phyloP scores from a whole-genome alignment of 768 basidiomycete genomes.

The Mycena maculata region DNA sequence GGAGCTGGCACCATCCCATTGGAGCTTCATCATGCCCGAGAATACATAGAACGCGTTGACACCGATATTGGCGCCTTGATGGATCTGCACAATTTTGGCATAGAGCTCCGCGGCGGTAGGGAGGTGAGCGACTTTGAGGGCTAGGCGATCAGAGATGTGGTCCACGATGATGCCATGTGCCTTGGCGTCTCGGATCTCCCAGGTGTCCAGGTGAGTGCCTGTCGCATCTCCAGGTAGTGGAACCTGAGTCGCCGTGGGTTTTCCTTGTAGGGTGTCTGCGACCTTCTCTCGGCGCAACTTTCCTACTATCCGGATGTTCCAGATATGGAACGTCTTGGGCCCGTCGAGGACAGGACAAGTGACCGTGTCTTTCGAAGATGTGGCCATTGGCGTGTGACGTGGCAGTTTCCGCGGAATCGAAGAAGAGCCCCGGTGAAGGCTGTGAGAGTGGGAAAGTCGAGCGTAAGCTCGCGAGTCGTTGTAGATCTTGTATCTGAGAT shows the following conservation, averaged over 20 bases:
- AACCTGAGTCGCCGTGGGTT: background rate
- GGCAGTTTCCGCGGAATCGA: background rate
- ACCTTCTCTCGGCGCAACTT: background rate
- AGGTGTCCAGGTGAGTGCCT: background rate
- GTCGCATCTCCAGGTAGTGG: background rate
- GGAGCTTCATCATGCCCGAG: background rate
- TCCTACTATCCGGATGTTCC: background rate
- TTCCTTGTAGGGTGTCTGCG: background rate
- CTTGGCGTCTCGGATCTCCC: background rate
- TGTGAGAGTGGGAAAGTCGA: background rate
- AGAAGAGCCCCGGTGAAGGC: background rate
- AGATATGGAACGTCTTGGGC: background rate
- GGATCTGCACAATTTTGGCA: background rate
- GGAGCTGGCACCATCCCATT: background rate
- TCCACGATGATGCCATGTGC: background rate
- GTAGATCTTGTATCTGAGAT: slow-evolving; percentile 1
- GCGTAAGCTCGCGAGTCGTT: background rate
- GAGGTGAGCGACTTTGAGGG: background rate
- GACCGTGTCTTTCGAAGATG: background rate
- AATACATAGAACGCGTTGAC: background rate
- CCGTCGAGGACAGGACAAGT: background rate
- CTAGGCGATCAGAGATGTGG: background rate
- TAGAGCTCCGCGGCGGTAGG: background rate
- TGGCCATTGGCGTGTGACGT: background rate
- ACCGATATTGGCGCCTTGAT: background rate